A percentile compares a stretch with the other conserved stretches of the same genome.
These are phyloP conservation scores for Daldinia sp. DNA, from an alignment of 2,329 filamentous ascomycete genomes.

Conservation along the genomic window DNA sequence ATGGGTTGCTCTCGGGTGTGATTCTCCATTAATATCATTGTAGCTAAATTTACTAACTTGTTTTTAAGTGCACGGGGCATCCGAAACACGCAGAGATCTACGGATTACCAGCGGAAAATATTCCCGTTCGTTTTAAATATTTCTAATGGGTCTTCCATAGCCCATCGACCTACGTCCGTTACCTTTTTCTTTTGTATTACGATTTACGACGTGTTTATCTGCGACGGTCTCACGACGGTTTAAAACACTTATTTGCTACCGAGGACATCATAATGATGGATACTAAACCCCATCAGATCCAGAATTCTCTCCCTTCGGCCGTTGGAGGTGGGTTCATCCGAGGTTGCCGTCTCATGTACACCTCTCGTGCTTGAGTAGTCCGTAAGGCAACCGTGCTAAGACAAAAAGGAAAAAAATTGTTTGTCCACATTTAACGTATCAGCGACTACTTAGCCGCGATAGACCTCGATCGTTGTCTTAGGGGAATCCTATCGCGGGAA, in stretches of 20 bases:
- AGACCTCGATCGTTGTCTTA: neutral
- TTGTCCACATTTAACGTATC: neutral
- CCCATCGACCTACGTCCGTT: neutral
- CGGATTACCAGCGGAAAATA: neutral
- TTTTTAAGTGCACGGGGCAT: no score
- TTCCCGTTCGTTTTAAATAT: neutral
- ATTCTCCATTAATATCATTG: no score
- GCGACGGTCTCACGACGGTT: neutral
- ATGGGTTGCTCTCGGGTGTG: no score
- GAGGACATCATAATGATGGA: neutral
- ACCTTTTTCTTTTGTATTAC: neutral
- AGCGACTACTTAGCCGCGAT: neutral
- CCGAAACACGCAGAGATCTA: neutral
- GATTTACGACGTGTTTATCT: neutral
- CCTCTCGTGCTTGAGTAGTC: neutral
- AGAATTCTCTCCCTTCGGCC: neutral
- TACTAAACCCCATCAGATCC: neutral
- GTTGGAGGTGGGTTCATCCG: neutral
- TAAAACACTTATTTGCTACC: neutral
- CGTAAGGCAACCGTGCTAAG: constrained; percentile 7
- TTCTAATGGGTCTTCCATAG: neutral
- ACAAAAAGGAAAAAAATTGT: no score
- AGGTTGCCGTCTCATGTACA: neutral
- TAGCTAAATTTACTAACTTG: no score
- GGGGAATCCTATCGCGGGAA: neutral